Evolutionary conservation across 306 rosid species (phyloP).

Genomic region (Glycine soja): DNA sequence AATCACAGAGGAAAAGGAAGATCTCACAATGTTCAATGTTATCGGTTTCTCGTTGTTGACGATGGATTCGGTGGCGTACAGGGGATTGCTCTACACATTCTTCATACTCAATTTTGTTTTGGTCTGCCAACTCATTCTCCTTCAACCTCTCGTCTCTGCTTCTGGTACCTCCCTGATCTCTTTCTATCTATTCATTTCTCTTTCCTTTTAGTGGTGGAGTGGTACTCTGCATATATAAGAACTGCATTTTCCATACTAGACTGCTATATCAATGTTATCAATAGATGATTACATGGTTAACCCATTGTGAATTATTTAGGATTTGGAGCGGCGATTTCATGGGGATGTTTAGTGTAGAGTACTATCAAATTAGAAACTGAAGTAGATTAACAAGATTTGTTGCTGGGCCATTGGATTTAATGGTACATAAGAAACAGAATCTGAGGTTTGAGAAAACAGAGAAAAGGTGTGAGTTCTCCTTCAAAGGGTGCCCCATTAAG

Average conservation of each 20-base stretch:
- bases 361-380: background rate
- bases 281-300: background rate
- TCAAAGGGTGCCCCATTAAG: background rate
- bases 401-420: conserved; percentile 22
- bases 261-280: background rate
- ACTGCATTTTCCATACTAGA: too few species aligned
- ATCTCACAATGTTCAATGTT: conserved; percentile 45
- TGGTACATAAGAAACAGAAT: conserved; percentile 1
- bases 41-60: conserved; percentile 48
- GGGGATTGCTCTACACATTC: conserved; percentile 65
- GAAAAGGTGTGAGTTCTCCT: background rate
- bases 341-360: background rate
- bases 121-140: conserved; percentile 77
- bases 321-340: background rate
- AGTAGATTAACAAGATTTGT: background rate
- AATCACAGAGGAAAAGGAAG: background rate
- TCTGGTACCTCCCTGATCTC: conserved; percentile 62
- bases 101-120: conserved; percentile 81
- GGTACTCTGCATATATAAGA: too few species aligned
- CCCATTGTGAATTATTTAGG: background rate
- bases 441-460: background rate
- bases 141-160: conserved; percentile 94
- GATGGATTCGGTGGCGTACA: conserved; percentile 70
- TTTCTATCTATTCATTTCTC: background rate
- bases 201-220: background rate